These are phyloP conservation scores for Cryptosporidium xiaoi DNA, from an alignment of 169 alveolate species.

Conservation along the genomic window DNA sequence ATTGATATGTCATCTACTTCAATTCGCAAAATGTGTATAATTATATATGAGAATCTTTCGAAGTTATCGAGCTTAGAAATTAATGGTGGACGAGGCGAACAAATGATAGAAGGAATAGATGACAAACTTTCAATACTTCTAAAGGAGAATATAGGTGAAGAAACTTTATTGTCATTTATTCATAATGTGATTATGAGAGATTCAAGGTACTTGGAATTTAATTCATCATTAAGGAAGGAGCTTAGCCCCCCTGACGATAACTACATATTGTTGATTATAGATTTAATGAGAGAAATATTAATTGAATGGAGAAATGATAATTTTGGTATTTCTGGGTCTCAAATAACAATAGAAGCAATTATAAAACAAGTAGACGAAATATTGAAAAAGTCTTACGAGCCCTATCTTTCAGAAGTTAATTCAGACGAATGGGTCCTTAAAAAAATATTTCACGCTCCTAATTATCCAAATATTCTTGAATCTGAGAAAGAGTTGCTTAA, in stretches of 20 bases:
- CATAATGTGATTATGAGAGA: conserved; percentile 50
- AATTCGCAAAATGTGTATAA: conserved; percentile 10
- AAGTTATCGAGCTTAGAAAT: not conserved
- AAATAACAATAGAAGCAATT: not conserved
- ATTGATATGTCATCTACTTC: conserved; percentile 49
- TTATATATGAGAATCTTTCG: conserved; percentile 14
- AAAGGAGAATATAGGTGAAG: conserved; percentile 10
- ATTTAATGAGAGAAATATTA: conserved; percentile 22
- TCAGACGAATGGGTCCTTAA: conserved; percentile 64
- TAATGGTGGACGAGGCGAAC: not conserved
- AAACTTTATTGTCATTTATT: conserved; percentile 20
- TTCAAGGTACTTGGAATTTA: conserved; percentile 24
- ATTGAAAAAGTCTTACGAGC: conserved; percentile 32
- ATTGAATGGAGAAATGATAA: conserved; percentile 2
- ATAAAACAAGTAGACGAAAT: conserved; percentile 9
- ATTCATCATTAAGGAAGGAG: conserved; percentile 23
- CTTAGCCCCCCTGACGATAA: conserved; percentile 72
- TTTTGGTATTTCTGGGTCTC: not conserved
- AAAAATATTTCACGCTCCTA: conserved; percentile 54
- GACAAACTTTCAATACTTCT: not conserved
- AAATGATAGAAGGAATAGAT: not conserved
- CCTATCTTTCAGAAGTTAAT: conserved; percentile 43
- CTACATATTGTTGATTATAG: conserved; percentile 38
- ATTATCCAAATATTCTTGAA: conserved; percentile 65
- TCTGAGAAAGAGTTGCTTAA: conserved; percentile 60